Evolutionary conservation across 73 alveolate species (phyloP).

Genomic region (Tetrahymena malaccensis): DNA sequence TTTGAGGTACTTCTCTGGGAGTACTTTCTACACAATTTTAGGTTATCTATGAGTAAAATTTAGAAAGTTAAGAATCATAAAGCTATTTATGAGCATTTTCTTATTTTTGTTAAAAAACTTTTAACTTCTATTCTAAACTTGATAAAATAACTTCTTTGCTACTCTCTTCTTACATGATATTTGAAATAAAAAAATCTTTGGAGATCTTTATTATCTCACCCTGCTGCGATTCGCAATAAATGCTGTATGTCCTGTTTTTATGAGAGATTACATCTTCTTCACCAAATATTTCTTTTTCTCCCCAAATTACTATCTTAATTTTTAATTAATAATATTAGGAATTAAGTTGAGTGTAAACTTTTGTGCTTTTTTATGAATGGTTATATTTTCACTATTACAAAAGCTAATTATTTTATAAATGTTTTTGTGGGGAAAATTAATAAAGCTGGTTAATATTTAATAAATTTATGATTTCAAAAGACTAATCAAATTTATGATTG

Average conservation of each 20-base stretch:
- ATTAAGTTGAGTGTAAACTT: neutral
- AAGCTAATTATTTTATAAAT: too few species aligned
- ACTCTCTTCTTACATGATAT: neutral
- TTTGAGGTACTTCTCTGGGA: neutral
- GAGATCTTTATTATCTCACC: neutral
- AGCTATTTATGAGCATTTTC: neutral
- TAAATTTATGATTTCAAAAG: too few species aligned
- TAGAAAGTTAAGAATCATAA: neutral
- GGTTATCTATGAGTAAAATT: neutral
- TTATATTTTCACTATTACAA: neutral
- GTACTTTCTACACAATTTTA: neutral
- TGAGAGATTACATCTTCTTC: neutral
- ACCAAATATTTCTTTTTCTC: neutral
- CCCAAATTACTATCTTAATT: neutral
- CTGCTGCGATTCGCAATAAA: neutral
- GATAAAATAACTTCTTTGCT: neutral
- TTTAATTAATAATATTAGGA: neutral
- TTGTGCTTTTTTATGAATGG: neutral
- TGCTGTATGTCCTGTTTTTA: neutral
- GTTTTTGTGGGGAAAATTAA: neutral
- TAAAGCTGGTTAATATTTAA: too few species aligned
- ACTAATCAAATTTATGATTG: too few species aligned
- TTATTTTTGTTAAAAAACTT: neutral
- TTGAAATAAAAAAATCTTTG: neutral
- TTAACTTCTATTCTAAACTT: neutral